A percentile compares a stretch with the other conserved stretches of the same genome.
Conservation (phyloP, 345 rosid species). For the Hirschfeldia incana region DNA sequence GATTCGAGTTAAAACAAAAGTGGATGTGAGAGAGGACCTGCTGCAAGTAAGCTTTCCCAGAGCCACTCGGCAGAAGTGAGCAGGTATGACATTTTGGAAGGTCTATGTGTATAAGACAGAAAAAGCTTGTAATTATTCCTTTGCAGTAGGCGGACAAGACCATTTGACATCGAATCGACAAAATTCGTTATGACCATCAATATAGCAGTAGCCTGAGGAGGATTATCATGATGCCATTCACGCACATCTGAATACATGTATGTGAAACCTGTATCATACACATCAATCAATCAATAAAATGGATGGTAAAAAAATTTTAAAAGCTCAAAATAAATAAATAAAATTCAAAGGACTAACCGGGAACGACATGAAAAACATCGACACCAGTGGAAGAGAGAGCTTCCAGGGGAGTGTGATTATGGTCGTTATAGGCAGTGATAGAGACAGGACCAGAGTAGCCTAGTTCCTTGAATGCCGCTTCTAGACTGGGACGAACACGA, state of each 20-base stretch:
- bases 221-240: not conserved
- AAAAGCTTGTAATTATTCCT: not conserved
- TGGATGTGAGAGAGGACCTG: not conserved
- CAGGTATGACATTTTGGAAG: not conserved
- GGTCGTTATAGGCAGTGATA: no score
- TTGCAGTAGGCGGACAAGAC: not conserved
- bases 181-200: not conserved
- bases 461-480: no score
- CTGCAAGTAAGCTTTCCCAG: no score
- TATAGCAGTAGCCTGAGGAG: no score
- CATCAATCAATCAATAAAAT: no score
- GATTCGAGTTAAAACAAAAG: no score
- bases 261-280: not conserved
- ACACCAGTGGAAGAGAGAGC: not conserved
- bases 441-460: no score
- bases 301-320: not conserved
- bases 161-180: not conserved
- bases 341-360: not conserved
- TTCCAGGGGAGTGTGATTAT: not conserved
- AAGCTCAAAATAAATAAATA: not conserved
- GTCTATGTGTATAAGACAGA: not conserved
- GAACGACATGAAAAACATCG: not conserved
- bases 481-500: not conserved
- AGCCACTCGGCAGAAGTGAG: slow-evolving; percentile 3
- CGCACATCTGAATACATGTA: not conserved